Conservation (phyloP, 768 basidiomycete species). For the Tremella yokohamensis region DNA sequence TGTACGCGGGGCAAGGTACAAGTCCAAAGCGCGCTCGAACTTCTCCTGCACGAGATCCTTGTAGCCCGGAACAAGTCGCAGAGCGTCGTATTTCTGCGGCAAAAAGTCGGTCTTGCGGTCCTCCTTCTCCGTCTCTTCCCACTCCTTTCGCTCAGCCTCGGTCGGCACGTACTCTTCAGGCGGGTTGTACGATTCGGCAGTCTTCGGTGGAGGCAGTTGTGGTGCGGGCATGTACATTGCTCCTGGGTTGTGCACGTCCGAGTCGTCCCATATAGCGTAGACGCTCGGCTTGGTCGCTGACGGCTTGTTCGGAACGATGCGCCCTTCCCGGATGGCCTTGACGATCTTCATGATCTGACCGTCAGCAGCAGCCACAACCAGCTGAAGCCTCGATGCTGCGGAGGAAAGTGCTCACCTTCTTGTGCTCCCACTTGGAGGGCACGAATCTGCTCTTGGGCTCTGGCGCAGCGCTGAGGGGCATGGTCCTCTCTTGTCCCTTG, state of each 20-base stretch:
- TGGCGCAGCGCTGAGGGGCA: slow-evolving; percentile 85
- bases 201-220: slow-evolving; percentile 79
- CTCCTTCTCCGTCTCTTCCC: slow-evolving; percentile 78
- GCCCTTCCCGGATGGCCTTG: slow-evolving; percentile 92
- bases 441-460: slow-evolving; percentile 96
- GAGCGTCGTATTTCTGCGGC: slow-evolving; percentile 74
- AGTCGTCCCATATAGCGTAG: slow-evolving; percentile 81
- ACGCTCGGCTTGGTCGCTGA: slow-evolving; percentile 62
- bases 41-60: slow-evolving; percentile 86
- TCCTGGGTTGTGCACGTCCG: slow-evolving; percentile 59
- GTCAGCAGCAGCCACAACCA: not conserved
- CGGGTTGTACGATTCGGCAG: slow-evolving; percentile 98
- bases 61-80: slow-evolving; percentile 90
- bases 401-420: slow-evolving; percentile 64
- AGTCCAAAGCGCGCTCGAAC: slow-evolving; percentile 87
- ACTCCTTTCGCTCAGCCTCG: slow-evolving; percentile 72
- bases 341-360: slow-evolving; percentile 97
- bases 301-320: slow-evolving; percentile 87
- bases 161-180: slow-evolving; percentile 93
- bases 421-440: slow-evolving; percentile 98
- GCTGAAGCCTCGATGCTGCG: not conserved
- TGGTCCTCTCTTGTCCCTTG: slow-evolving; percentile 86
- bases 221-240: slow-evolving; percentile 90
- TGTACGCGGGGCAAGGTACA: slow-evolving; percentile 92
- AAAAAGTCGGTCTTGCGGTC: slow-evolving; percentile 86